Evolutionary conservation across 148 eudicot species (phyloP), one percentile per base, ranked within the genome.

Genomic region (Rhododendron vialii): DNA sequence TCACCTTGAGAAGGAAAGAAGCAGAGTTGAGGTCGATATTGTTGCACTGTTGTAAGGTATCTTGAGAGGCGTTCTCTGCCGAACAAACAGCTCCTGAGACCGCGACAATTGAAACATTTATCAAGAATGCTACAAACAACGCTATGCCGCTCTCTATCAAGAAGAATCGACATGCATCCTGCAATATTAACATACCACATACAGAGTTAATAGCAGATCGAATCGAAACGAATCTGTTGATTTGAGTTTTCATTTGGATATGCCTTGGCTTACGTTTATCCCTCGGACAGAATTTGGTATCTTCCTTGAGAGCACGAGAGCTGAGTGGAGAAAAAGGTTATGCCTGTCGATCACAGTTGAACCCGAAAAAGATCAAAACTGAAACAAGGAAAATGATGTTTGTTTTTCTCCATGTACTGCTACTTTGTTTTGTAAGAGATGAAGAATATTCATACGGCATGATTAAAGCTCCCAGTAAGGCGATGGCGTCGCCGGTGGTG

Each of bases 121-220:
- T 96, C 84, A 95, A 81, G 73, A 96, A 93, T 8, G 99, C 98
- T 1, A 96, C 89, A 41, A 94, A 91, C 51, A 95, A 82, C 0
- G 99, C 99, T 55, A 96, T 89, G 53, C 98, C 95, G 51, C 98
- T 95, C 91, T 96, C 99, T 71, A 94, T 89, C 84, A 95, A 84
- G 88, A 94, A 96, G 89, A 84, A 96, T 84, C 91, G 90, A 86
- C 98, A 96, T 11, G 98, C 99, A 80, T 95, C 96, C 98, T 96
- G 89, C 86, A 91, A 85, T 71, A 80, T 77, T 24, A 55, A 30
- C 63, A 48, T 9, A 35, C 63, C 30, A 55, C 3, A 35, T 17
- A 14, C 22, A 51, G 28, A 47, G 24, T 48, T 79, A 26, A 7
- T n/a, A 6, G 3, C 30, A 26, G 47, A 47, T 47, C 2, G 5